Percentiles rank a stretch among this genome's conserved stretches.
phyloP scores from a whole-genome alignment of 768 basidiomycete species.

The Kwoniella botswanensis region DNA sequence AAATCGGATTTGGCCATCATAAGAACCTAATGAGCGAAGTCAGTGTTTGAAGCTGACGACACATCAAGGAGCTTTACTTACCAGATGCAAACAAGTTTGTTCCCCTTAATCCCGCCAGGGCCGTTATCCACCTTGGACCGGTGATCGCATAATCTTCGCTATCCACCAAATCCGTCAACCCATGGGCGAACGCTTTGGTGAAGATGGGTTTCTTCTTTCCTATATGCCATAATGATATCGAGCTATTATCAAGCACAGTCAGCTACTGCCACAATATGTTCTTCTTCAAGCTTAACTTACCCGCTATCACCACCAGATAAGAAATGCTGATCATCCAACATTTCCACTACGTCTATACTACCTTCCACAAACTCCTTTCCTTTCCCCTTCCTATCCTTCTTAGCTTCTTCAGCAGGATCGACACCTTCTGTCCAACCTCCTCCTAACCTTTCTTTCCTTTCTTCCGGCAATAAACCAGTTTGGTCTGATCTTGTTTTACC shows the following conservation, averaged over 20 bases:
- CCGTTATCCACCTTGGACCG: slow-evolving; percentile 89
- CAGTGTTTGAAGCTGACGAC: background rate
- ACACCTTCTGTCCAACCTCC: slow-evolving; percentile 60
- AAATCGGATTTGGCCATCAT: slow-evolving; percentile 85
- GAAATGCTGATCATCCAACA: slow-evolving; percentile 94
- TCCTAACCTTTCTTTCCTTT: slow-evolving; percentile 69
- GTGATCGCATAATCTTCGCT: slow-evolving; percentile 67
- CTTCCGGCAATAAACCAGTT: slow-evolving; percentile 64
- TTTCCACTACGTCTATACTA: slow-evolving; percentile 85
- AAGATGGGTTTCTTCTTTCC: slow-evolving; percentile 94
- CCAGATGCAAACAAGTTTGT: slow-evolving; percentile 91
- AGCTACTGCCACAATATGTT: background rate
- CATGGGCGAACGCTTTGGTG: slow-evolving; percentile 84
- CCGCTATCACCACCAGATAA: slow-evolving; percentile 95
- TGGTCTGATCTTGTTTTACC: slow-evolving; percentile 71
- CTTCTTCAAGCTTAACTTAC: slow-evolving; percentile 63
- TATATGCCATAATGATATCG: slow-evolving; percentile 90
- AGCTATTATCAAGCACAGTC: slow-evolving; percentile 61
- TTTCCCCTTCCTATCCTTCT: slow-evolving; percentile 58
- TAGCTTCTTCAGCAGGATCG: slow-evolving; percentile 62
- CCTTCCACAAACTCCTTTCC: slow-evolving; percentile 77
- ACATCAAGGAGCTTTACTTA: slow-evolving; percentile 55
- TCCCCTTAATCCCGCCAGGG: slow-evolving; percentile 79
- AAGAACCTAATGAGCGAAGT: slow-evolving; percentile 70
- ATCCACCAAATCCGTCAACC: slow-evolving; percentile 61